Percentiles rank a stretch among this genome's conserved stretches.
Evolutionary conservation across 805 yeast genomes (phyloP).

Genomic region (Ascoidea asiatica): DNA sequence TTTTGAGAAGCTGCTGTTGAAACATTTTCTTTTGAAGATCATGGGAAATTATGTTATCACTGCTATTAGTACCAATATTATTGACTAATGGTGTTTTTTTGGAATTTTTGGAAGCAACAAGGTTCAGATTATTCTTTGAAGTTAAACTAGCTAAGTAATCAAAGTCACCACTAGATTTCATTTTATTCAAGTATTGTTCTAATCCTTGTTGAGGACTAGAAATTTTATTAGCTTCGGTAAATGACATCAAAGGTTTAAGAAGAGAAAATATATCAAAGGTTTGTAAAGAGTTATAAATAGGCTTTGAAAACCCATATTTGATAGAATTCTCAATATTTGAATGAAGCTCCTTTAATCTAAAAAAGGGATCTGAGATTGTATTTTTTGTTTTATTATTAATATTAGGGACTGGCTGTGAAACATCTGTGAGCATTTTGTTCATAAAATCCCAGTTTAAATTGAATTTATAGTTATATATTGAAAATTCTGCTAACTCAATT

Average conservation of each 20-base stretch:
- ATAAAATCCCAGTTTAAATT: background rate
- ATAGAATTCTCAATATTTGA: background rate
- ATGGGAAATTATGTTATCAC: no score
- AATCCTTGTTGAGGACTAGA: background rate
- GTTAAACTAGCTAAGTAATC: background rate
- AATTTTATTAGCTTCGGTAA: background rate
- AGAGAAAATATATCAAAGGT: background rate
- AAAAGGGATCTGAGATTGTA: no score
- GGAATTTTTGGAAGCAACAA: no score
- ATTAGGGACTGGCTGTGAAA: background rate
- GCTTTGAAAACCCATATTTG: background rate
- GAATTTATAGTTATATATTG: no score
- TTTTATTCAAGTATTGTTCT: background rate
- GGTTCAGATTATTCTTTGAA: background rate
- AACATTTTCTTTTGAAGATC: no score
- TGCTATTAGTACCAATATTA: no score
- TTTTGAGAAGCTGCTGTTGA: no score
- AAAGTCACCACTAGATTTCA: background rate
- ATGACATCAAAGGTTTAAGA: background rate
- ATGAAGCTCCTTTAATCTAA: background rate
- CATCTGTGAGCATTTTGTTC: background rate
- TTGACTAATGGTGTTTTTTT: no score
- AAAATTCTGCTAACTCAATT: background rate
- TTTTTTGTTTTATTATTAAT: background rate
- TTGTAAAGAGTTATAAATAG: background rate